Evolutionary conservation across 768 basidiomycete genomes (phyloP), one percentile per base, ranked within the genome.

Genomic region (Tephrocybe rancida): DNA sequence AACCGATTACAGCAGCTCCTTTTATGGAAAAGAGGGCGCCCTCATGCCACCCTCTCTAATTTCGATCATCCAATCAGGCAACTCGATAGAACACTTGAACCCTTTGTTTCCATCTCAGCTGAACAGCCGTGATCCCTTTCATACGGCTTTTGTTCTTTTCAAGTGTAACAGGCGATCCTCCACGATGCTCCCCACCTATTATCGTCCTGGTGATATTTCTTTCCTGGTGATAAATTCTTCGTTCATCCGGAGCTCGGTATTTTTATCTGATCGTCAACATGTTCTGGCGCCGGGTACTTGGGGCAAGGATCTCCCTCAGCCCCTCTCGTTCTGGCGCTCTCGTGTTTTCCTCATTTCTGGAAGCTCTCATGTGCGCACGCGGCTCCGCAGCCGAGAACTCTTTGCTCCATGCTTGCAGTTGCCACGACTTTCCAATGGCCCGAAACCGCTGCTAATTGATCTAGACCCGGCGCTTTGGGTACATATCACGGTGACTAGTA

Each of bases 21-120:
- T 54, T 61, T 66, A 55, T 54, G 65, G 66, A 32, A 44, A 53
- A 54, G 56, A 52, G 57, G 61, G 61, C 63, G 39, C 39, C 65
- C 67, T 61, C 61, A 61, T 61, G 59, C 58, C 44, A 64, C 55
- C 68, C 65, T 64, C 56, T 61, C 63, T 67, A 66, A 67, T 65
- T 67, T 63, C 64, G 65, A 67, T 68, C 61, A 64, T 35, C 61
- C 64, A 68, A 68, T 68, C 66, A 52, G 30, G 45, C 48, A 48
- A 48, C 47, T 21, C n/a, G 16, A 39, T 32, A 43, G 18, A 35
- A 41, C 19, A 34, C 27, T 42, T 27, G 11, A 13, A 24, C 32
- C 35, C 46, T 37, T 54, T 54, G 47, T 54, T 49, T 45, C 48
- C 54, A 48, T 37, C 34, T 37, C 34, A 29, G n/a, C 35, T 37